Conservation (phyloP, 164 flowering plant species). For the Aristolochia fimbriata region DNA sequence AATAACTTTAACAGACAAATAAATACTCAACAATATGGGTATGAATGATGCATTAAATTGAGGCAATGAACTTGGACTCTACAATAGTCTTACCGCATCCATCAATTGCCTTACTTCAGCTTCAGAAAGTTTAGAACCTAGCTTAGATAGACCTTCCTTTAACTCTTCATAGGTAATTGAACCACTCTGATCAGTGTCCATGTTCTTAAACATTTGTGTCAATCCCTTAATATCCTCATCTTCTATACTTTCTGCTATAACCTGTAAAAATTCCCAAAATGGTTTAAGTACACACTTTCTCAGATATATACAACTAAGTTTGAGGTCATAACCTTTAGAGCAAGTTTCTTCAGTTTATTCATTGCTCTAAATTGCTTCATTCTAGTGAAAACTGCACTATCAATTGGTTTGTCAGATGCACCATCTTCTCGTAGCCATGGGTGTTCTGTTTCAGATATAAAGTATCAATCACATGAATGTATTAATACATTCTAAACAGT, state of each 20-base stretch:
- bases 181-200: slow-evolving; percentile 89
- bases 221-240: slow-evolving; percentile 86
- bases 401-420: slow-evolving; percentile 74
- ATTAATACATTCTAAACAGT: neutral
- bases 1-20: neutral
- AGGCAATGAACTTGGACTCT: neutral
- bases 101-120: slow-evolving; percentile 67
- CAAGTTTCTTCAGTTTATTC: slow-evolving; percentile 91
- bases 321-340: slow-evolving; percentile 48
- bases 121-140: slow-evolving; percentile 80
- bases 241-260: slow-evolving; percentile 73
- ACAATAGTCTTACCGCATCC: slow-evolving; percentile 64
- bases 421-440: slow-evolving; percentile 71
- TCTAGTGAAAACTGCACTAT: slow-evolving; percentile 72
- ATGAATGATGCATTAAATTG: neutral
- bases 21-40: neutral
- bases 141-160: slow-evolving; percentile 54
- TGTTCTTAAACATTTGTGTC: slow-evolving; percentile 80
- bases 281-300: neutral
- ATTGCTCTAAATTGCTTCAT: slow-evolving; percentile 90
- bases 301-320: neutral
- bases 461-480: neutral
- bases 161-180: slow-evolving; percentile 80
- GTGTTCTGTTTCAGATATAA: slow-evolving; percentile 52
- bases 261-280: slow-evolving; percentile 26